Percentiles rank a stretch among this genome's conserved stretches.
These are phyloP conservation scores for Tetrahymena elliotti DNA, from an alignment of 73 alveolate genomes.

Conservation along the genomic window DNA sequence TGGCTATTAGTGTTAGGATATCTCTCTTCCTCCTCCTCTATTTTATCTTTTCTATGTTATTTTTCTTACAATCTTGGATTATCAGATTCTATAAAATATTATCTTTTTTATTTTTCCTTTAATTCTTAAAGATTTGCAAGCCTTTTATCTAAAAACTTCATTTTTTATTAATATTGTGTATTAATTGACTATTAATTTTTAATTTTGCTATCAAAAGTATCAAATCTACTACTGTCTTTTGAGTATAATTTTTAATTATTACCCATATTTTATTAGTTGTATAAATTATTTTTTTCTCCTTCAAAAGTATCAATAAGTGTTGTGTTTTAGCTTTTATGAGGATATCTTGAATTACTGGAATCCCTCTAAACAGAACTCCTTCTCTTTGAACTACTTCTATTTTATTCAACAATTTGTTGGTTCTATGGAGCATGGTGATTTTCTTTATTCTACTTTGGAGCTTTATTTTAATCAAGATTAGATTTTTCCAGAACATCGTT, in stretches of 20 bases:
- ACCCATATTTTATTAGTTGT: background rate
- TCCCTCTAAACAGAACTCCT: background rate
- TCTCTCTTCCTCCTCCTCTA: background rate
- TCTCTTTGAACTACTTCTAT: background rate
- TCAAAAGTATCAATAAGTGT: background rate
- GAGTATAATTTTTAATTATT: background rate
- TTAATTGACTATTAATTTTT: background rate
- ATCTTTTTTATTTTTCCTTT: background rate
- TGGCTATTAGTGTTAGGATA: background rate
- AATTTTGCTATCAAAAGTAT: background rate
- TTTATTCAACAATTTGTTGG: background rate
- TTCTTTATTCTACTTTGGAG: background rate
- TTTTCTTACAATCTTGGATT: background rate
- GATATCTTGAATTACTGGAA: background rate
- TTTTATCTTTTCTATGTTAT: background rate
- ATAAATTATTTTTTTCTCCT: background rate
- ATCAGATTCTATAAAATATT: background rate
- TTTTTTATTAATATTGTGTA: background rate
- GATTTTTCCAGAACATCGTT: background rate
- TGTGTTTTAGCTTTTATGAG: background rate
- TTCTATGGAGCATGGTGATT: background rate
- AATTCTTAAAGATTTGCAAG: background rate
- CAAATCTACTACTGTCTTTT: background rate
- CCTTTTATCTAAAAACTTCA: background rate
- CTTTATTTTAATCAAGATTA: background rate